These are phyloP conservation scores for Colletotrichum theobromicola DNA, from an alignment of 2,329 filamentous ascomycete genomes.

Conservation along the genomic window DNA sequence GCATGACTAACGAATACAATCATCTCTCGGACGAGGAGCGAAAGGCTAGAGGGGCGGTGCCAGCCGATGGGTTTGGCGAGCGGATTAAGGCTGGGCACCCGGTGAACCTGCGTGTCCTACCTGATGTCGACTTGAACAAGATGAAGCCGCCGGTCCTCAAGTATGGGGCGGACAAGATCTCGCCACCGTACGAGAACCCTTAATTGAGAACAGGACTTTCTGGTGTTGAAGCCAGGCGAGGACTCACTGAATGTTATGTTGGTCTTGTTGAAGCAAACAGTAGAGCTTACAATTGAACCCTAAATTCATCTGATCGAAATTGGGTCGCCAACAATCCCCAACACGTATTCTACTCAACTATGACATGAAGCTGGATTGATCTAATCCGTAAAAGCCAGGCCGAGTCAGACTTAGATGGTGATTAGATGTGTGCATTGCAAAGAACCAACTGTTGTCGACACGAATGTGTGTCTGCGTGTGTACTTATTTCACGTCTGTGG, in stretches of 20 bases:
- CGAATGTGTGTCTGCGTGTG: too few relatives aligned
- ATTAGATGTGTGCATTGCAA: constrained; percentile 13
- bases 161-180: constrained; percentile 31
- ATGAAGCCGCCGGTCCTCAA: constrained; percentile 25
- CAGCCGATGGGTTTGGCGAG: neutral
- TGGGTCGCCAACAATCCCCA: neutral
- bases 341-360: too few relatives aligned
- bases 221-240: neutral
- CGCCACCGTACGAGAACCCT: constrained; percentile 44
- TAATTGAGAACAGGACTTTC: constrained; percentile 26
- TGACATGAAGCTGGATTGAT: constrained; percentile 8
- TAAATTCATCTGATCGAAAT: too few relatives aligned
- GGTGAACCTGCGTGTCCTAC: constrained; percentile 44
- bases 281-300: too few relatives aligned
- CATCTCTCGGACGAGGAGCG: constrained; percentile 39
- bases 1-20: constrained; percentile 36
- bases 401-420: constrained; percentile 14
- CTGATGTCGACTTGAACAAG: constrained; percentile 38
- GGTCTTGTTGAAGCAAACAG: too few relatives aligned
- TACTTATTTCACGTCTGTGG: too few relatives aligned
- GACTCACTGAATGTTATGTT: neutral
- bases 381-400: constrained; percentile 19
- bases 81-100: constrained; percentile 24
- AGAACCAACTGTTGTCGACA: constrained; percentile 16
- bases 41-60: constrained; percentile 28